Percentiles rank a stretch among this genome's conserved stretches.
Evolutionary conservation across 2,329 filamentous ascomycete genomes (phyloP).

Genomic region (Trematosphaeria pertusa): DNA sequence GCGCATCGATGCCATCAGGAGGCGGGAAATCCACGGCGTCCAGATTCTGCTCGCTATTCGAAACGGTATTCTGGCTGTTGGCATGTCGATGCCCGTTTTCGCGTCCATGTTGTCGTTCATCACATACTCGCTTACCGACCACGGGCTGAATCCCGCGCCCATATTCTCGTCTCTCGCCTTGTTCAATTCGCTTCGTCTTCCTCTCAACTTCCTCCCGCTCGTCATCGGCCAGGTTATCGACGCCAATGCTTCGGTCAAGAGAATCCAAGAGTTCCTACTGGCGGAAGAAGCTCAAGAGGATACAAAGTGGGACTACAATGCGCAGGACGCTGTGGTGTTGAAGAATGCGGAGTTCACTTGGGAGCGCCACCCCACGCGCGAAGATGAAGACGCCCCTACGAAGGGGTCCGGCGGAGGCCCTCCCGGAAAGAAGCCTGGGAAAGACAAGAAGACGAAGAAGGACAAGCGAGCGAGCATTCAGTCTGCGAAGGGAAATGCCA

Average conservation of each 20-base stretch:
- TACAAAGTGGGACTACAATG: constrained; percentile 62
- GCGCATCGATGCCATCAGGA: constrained; percentile 75
- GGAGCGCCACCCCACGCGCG: constrained; percentile 71
- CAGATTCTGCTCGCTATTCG: constrained; percentile 82
- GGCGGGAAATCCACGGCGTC: constrained; percentile 80
- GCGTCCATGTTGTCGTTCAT: constrained; percentile 96
- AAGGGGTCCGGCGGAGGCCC: constrained; percentile 40
- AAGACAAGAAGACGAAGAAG: constrained; percentile 57
- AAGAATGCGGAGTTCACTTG: constrained; percentile 82
- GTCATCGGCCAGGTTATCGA: constrained; percentile 91
- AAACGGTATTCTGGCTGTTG: constrained; percentile 83
- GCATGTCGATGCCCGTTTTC: constrained; percentile 88
- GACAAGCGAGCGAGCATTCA: constrained; percentile 48
- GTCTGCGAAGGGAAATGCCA: constrained; percentile 27
- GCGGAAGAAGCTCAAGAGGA: constrained; percentile 85
- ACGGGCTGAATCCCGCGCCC: constrained; percentile 73
- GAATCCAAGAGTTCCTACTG: constrained; percentile 86
- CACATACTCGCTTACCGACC: constrained; percentile 70
- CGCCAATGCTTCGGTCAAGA: constrained; percentile 81
- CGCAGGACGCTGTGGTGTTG: constrained; percentile 69
- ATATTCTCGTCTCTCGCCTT: constrained; percentile 93
- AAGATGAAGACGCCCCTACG: constrained; percentile 43
- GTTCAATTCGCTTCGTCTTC: constrained; percentile 90
- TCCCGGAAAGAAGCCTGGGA: constrained; percentile 53
- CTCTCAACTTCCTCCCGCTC: constrained; percentile 85